Evolutionary conservation across 306 rosid genomes (phyloP).

Genomic region (Vachellia pachyceras): DNA sequence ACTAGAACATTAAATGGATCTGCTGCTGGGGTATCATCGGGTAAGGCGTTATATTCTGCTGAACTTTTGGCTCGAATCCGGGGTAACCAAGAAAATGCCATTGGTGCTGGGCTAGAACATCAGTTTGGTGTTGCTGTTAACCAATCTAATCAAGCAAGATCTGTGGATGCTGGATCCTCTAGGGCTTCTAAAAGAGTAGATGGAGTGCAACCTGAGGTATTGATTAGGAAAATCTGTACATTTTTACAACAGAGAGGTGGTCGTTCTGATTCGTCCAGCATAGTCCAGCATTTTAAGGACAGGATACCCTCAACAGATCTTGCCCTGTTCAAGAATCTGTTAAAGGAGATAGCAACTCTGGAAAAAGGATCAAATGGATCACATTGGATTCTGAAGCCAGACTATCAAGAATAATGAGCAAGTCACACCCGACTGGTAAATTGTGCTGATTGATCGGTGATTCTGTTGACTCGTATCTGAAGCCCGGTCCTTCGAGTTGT

Average conservation of each 20-base stretch:
- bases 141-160: conserved; percentile 52
- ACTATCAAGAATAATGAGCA: conserved; percentile 55
- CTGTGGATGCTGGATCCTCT: conserved; percentile 50
- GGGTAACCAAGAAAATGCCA: conserved; percentile 78
- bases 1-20: conserved; percentile 52
- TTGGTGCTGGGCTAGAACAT: conserved; percentile 72
- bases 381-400: conserved; percentile 80
- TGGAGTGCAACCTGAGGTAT: conserved; percentile 77
- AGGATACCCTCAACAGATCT: conserved; percentile 78
- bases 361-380: conserved; percentile 72
- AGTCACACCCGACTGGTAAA: conserved; percentile 12
- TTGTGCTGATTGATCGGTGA: conserved; percentile 8
- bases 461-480: conserved; percentile 4
- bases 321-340: conserved; percentile 89
- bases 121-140: conserved; percentile 51
- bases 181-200: conserved; percentile 53
- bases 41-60: conserved; percentile 85
- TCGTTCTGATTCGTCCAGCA: conserved; percentile 61
- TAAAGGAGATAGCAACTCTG: conserved; percentile 85
- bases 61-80: conserved; percentile 73
- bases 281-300: conserved; percentile 85
- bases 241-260: conserved; percentile 86
- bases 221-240: conserved; percentile 83
- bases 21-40: conserved; percentile 81
- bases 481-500: not conserved